Evolutionary conservation across 352 stramenopile species (phyloP), one percentile per base, ranked within the genome.

Genomic region (Globisporangium okanoganense): DNA sequence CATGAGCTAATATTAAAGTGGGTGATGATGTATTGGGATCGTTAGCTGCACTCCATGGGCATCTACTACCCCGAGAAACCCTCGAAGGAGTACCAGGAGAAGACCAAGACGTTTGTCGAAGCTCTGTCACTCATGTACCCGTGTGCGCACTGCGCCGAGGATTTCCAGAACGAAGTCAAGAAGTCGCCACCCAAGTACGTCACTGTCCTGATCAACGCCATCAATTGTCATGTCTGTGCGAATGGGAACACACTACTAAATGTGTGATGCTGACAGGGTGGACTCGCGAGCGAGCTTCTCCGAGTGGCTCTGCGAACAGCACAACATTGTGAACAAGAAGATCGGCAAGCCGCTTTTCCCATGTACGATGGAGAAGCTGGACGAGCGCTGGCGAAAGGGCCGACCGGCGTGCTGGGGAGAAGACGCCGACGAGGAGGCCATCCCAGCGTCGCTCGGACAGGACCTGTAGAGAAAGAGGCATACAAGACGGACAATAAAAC

Each of bases 281-380:
- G 88, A 97, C 70, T 97, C 90, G 56, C 87, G 95, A 54, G 80
- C 86, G 69, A 92, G 87, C 50, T 91, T 99, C 44, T 98, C 94
- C 29, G 66, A 97, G 64, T 99, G 96, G 96, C 74, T 99, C 16
- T 99, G 97, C 67, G 87, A 98, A 64, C 95, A 99, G 71, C 97
- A 99, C 81, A 99, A 99, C 76, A 73, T 94, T 50, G 96, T 99
- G 31, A 99, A 99, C 76, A 84, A 96, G 70, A 99, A 99, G 74
- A 84, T 99, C 55, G 87, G 94, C 60, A 99, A 99, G 69, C 78
- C 87, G 16, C 31, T 89, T 5, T 99, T 99, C 74, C 62, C 92
- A 48, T 99, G 97, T 69, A 89, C 83, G 43, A 92, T 98, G 61
- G 69, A 92, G 29, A 95, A 87, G 25, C 77, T 99, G 18, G 89